Percentiles rank a stretch among this genome's conserved stretches.
Conservation (phyloP, 2,329 filamentous ascomycete species). For the Claviceps fusiformis region DNA sequence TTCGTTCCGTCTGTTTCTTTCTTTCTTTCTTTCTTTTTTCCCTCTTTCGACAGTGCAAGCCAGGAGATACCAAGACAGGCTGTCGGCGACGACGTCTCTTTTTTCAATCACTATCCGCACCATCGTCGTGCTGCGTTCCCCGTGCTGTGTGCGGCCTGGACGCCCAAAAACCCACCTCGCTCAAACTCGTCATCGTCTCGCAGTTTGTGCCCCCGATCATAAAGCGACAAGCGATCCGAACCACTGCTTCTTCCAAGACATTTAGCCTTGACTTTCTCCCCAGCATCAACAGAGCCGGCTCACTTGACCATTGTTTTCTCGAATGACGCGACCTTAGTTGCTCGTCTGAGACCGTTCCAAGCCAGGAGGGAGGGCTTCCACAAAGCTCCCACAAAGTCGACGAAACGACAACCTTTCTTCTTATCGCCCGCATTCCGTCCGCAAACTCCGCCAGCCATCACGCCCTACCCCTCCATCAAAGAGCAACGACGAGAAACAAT, state of each 20-base stretch:
- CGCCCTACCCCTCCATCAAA: neutral
- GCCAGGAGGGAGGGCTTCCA: conserved; percentile 4
- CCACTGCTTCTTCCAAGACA: neutral
- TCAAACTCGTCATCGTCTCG: neutral
- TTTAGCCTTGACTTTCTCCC: neutral
- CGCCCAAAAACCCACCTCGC: neutral
- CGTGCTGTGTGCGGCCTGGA: neutral
- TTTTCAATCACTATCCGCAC: neutral
- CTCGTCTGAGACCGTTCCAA: conserved; percentile 7
- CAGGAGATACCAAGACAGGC: neutral
- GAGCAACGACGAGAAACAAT: neutral
- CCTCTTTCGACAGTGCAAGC: neutral
- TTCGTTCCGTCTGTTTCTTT: neutral
- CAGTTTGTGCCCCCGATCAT: neutral
- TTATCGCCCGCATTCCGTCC: neutral
- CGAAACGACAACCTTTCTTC: conserved; percentile 3
- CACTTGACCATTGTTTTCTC: conserved; percentile 5
- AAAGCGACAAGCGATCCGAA: neutral
- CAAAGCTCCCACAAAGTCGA: neutral
- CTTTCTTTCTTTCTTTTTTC: no score
- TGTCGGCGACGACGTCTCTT: neutral
- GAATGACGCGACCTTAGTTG: conserved; percentile 6
- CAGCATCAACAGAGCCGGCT: neutral
- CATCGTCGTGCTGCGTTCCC: neutral
- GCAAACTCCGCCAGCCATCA: neutral